phyloP scores from a whole-genome alignment of 1,284 basidiomycete species.

The Malassezia cuniculi region DNA sequence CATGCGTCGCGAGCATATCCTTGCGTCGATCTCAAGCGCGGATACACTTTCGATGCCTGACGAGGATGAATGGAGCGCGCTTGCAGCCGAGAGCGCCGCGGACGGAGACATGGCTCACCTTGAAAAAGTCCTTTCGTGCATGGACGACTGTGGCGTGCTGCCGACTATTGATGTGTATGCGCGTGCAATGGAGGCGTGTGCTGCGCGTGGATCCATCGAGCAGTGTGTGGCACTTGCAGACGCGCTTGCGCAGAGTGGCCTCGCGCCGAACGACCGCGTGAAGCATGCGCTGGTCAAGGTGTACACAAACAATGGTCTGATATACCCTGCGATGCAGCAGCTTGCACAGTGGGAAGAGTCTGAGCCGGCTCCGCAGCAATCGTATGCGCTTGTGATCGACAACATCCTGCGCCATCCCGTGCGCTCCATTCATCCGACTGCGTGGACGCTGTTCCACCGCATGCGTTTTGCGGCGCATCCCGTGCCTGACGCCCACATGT shows the following conservation, averaged over 20 bases:
- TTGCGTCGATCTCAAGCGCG: too few species aligned
- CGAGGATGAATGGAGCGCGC: constrained; percentile 27
- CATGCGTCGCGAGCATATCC: not conserved
- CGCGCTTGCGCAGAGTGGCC: constrained; percentile 13
- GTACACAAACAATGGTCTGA: constrained; percentile 15
- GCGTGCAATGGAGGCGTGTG: constrained; percentile 50
- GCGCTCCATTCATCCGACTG: constrained; percentile 18
- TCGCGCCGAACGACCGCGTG: constrained; percentile 19
- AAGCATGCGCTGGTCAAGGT: constrained; percentile 33
- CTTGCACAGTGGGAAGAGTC: constrained; percentile 17
- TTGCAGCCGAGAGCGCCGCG: constrained; percentile 22
- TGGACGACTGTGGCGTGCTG: constrained; percentile 15
- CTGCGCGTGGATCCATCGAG: constrained; percentile 49
- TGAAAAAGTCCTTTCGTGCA: constrained; percentile 13
- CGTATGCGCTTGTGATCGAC: constrained; percentile 35
- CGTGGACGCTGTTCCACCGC: constrained; percentile 81
- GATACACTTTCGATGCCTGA: constrained; percentile 6
- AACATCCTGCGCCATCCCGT: constrained; percentile 18
- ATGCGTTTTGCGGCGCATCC: constrained; percentile 91
- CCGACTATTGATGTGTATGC: constrained; percentile 29
- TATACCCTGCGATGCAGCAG: constrained; percentile 19
- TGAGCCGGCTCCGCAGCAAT: constrained; percentile 25
- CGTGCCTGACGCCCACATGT: constrained; percentile 60
- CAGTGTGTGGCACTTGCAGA: constrained; percentile 17
- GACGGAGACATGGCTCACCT: constrained; percentile 15